Conservation (phyloP, 768 basidiomycete species). For the Mycena latifolia region DNA sequence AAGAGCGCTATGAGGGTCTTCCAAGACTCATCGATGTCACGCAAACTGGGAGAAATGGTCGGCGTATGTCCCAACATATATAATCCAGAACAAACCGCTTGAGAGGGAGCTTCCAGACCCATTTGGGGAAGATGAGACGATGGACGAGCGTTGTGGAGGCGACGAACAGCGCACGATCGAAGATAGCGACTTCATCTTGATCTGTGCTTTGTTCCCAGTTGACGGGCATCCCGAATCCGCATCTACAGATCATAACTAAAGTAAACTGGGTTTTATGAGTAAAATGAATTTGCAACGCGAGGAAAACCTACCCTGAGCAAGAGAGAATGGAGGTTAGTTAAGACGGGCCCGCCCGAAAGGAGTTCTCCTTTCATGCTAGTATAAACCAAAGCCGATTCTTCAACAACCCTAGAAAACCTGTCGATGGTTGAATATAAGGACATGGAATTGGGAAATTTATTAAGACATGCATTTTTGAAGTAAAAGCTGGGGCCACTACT, state of each 20-base stretch:
- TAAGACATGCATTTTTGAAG: constrained; percentile 26
- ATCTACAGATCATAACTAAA: constrained; percentile 40
- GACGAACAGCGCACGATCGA: constrained; percentile 22
- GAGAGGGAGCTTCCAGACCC: constrained; percentile 27
- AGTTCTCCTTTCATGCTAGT: constrained; percentile 36
- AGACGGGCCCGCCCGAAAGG: constrained; percentile 9
- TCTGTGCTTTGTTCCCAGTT: constrained; percentile 32
- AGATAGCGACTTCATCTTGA: constrained; percentile 11
- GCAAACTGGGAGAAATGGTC: too few relatives aligned
- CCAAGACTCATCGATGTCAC: constrained; percentile 5
- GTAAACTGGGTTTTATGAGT: constrained; percentile 26
- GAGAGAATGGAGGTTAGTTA: constrained; percentile 11
- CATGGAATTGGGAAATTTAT: not conserved
- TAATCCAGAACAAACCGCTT: constrained; percentile 10
- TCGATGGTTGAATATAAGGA: not conserved
- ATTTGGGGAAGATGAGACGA: constrained; percentile 25
- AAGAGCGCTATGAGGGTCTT: constrained; percentile 23
- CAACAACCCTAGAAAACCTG: constrained; percentile 38
- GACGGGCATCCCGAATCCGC: constrained; percentile 44
- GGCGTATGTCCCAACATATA: constrained; percentile 18
- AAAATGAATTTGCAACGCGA: not conserved
- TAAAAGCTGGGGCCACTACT: constrained; percentile 41
- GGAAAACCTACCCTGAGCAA: constrained; percentile 13
- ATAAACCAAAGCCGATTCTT: constrained; percentile 36
- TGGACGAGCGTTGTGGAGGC: constrained; percentile 24